Evolutionary conservation across 257 asterid genomes (phyloP), one percentile per base, ranked within the genome.

Genomic region (Gynochthodes officinalis): DNA sequence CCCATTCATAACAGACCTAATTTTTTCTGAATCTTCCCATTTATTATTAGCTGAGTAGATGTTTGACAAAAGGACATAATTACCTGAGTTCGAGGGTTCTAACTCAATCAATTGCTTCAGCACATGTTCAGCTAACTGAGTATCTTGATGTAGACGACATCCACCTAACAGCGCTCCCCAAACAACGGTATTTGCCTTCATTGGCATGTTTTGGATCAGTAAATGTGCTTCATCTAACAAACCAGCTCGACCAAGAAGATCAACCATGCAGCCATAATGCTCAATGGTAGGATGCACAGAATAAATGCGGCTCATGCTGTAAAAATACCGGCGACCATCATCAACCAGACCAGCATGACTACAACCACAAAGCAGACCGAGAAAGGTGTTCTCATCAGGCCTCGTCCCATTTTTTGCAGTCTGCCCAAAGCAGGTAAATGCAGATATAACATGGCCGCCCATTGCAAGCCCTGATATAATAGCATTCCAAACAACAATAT

Each of bases 221-320:
- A 73, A 70, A 66, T 64, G 80, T 16, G 87, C 86, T 71, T 82
- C 85, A 37, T 74, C 74, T 50, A 82, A 53, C 76, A 78, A 67
- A 19, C 89, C 87, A 25, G 81, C 81, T 73, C 86, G 82, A 12
- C 85, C 85, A 39, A 82, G 83, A 64, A 85, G 87, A 82, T 85
- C 89, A 52, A 79, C 87, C 89, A 80, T 82, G 81, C 82, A 75
- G 48, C 89, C 89, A 46, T 82, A 76, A 52, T 85, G 89, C 78
- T 85, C 87, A 15, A 80, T 65, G 2, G 72, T 35, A 23, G 76
- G 82, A 27, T 75, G 14, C 69, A 82, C 11, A n/a, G 73, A 78
- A 72, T 80, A 78, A 68, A 69, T 15, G 35, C 15, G 40, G 57
- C 64, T 58, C 81, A 85, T 85, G 72, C 80, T 69, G 50, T 55